Percentiles rank a stretch among this genome's conserved stretches.
Evolutionary conservation across 768 basidiomycete genomes (phyloP).

Genomic region (Podaxis pistillaris): DNA sequence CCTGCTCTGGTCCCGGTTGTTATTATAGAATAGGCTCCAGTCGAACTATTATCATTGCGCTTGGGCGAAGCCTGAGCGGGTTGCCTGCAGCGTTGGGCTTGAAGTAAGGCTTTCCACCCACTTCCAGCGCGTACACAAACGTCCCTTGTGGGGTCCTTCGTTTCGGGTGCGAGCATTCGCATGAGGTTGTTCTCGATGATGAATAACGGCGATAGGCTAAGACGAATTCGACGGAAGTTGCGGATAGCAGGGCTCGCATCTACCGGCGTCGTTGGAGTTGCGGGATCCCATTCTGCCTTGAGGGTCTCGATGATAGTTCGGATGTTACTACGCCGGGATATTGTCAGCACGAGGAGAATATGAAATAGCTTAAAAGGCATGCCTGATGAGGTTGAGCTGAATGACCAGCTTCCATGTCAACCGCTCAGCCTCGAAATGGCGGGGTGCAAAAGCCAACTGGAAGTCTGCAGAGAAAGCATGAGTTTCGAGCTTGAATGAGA

Average conservation of each 20-base stretch:
- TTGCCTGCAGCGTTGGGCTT: slow-evolving; percentile 15
- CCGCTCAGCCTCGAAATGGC: slow-evolving; percentile 56
- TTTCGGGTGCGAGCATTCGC: slow-evolving; percentile 47
- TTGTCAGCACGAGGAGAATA: neutral
- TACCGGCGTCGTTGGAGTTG: slow-evolving; percentile 18
- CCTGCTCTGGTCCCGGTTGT: neutral
- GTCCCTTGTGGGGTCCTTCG: slow-evolving; percentile 30
- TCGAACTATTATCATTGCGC: slow-evolving; percentile 2
- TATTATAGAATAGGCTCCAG: neutral
- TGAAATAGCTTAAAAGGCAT: slow-evolving; percentile 8
- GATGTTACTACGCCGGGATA: slow-evolving; percentile 41
- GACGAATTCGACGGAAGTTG: slow-evolving; percentile 31
- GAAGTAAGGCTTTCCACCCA: slow-evolving; percentile 54
- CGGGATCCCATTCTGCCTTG: slow-evolving; percentile 40
- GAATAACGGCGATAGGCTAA: slow-evolving; percentile 46
- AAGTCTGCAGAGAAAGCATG: slow-evolving; percentile 45
- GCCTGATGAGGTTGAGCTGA: slow-evolving; percentile 71
- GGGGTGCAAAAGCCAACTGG: slow-evolving; percentile 62
- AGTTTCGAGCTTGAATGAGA: neutral
- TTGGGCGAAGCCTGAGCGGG: neutral
- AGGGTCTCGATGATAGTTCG: slow-evolving; percentile 56
- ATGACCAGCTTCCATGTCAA: slow-evolving; percentile 62
- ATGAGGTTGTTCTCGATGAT: slow-evolving; percentile 54
- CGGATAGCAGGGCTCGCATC: slow-evolving; percentile 20
- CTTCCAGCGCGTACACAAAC: slow-evolving; percentile 56